These are phyloP conservation scores for Verticillium dahliae DNA, from an alignment of 2,329 filamentous ascomycete genomes.

Conservation along the genomic window DNA sequence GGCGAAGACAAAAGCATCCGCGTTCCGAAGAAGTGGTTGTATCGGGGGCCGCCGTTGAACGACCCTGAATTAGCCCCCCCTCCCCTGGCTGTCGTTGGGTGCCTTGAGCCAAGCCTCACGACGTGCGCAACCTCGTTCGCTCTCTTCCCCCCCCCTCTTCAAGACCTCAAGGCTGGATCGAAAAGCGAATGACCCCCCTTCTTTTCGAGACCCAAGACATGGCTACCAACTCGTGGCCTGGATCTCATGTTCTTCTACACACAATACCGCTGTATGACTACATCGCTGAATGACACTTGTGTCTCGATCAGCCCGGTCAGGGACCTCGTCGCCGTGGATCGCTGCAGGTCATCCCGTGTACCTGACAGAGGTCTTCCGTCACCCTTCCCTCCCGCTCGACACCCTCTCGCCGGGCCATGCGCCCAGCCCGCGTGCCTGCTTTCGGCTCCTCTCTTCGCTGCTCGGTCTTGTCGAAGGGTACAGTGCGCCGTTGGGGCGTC, in stretches of 20 bases:
- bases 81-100: not conserved
- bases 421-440: not conserved
- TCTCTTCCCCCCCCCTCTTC: too few species aligned
- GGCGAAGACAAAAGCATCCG: not conserved
- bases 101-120: not conserved
- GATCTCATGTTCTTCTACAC: not conserved
- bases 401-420: not conserved
- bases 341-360: not conserved
- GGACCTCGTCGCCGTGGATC: not conserved
- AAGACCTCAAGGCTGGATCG: not conserved
- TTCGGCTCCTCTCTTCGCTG: not conserved
- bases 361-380: not conserved
- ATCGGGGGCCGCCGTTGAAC: not conserved
- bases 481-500: not conserved
- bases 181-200: not conserved
- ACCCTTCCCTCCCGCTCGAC: not conserved
- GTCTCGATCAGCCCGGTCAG: not conserved
- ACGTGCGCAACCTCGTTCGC: not conserved
- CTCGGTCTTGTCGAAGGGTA: not conserved
- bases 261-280: not conserved
- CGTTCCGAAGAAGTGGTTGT: not conserved
- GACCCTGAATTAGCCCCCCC: not conserved
- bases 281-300: not conserved
- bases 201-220: not conserved
- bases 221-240: not conserved